These are phyloP conservation scores for Penicillium coprophilum DNA, from an alignment of 495 filamentous ascomycete species.

Conservation along the genomic window DNA sequence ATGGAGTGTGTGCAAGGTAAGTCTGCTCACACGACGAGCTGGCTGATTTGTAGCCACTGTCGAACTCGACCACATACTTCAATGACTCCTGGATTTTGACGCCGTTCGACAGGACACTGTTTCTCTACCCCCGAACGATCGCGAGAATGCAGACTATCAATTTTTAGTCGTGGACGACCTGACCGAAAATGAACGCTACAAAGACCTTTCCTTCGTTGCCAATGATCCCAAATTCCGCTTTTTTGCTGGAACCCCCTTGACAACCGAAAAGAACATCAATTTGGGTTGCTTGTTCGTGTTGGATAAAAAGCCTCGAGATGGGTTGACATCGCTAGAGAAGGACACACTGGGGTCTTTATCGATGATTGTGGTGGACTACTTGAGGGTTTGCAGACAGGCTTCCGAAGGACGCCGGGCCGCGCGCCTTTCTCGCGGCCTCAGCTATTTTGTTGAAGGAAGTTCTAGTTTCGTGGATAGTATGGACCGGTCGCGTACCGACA, in stretches of 20 bases:
- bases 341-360: conserved; percentile 50
- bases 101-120: conserved; percentile 27
- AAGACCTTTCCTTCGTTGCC: conserved; percentile 41
- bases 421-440: conserved; percentile 60
- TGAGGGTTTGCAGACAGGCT: conserved; percentile 57
- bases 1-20: conserved; percentile 49
- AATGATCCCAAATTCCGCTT: conserved; percentile 45
- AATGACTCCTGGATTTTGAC: not conserved
- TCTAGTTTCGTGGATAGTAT: conserved; percentile 44
- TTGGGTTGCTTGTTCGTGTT: conserved; percentile 71
- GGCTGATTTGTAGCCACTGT: not conserved
- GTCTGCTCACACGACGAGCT: conserved; percentile 16
- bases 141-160: conserved; percentile 25
- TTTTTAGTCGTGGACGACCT: conserved; percentile 45
- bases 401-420: conserved; percentile 58
- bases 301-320: conserved; percentile 48
- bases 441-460: conserved; percentile 61
- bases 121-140: conserved; percentile 38
- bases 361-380: conserved; percentile 59
- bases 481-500: conserved; percentile 29
- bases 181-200: conserved; percentile 41
- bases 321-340: conserved; percentile 36
- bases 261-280: conserved; percentile 64
- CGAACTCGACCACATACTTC: not conserved
- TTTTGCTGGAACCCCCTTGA: conserved; percentile 55